Percentiles rank a stretch among this genome's conserved stretches.
Conservation (phyloP, 306 rosid genomes). For the Amphicarpaea edgeworthii region DNA sequence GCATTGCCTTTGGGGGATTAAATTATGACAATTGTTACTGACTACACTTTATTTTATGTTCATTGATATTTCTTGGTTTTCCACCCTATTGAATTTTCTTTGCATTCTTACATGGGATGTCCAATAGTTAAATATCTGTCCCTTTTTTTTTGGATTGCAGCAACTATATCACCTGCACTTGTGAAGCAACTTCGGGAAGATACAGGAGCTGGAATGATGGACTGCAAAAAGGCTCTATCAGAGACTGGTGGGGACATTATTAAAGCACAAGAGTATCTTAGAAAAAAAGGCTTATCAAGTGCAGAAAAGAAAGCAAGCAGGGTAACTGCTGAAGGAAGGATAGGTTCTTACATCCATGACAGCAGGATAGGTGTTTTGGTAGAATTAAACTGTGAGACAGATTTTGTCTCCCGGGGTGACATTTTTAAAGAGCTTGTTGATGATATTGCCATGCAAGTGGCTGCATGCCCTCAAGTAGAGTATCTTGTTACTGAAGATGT, state of each 20-base stretch:
- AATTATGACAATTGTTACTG: not conserved
- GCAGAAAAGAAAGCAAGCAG: constrained; percentile 96
- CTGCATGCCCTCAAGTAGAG: constrained; percentile 94
- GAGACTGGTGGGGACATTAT: constrained; percentile 83
- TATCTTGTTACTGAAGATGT: constrained; percentile 84
- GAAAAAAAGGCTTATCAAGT: constrained; percentile 94
- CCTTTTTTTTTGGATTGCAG: constrained; percentile 54
- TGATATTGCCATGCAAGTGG: constrained; percentile 98
- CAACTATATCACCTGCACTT: constrained; percentile 85
- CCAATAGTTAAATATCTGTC: constrained; percentile 21
- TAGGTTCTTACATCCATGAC: constrained; percentile 94
- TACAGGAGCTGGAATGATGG: constrained; percentile 99
- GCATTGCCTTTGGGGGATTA: constrained; percentile 23
- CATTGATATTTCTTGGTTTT: constrained; percentile 32
- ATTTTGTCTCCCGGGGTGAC: constrained; percentile 95
- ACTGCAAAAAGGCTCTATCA: constrained; percentile 88
- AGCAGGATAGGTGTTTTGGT: constrained; percentile 90
- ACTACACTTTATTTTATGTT: not conserved
- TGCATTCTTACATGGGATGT: constrained; percentile 18
- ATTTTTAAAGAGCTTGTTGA: constrained; percentile 94
- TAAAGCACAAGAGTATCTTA: constrained; percentile 87
- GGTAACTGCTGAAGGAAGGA: constrained; percentile 94
- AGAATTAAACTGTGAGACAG: constrained; percentile 97
- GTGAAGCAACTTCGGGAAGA: constrained; percentile 97
- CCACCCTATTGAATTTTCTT: not conserved